phyloP scores from a whole-genome alignment of 176 grass and related monocot species.

The Hsuehochloa calcarea region DNA sequence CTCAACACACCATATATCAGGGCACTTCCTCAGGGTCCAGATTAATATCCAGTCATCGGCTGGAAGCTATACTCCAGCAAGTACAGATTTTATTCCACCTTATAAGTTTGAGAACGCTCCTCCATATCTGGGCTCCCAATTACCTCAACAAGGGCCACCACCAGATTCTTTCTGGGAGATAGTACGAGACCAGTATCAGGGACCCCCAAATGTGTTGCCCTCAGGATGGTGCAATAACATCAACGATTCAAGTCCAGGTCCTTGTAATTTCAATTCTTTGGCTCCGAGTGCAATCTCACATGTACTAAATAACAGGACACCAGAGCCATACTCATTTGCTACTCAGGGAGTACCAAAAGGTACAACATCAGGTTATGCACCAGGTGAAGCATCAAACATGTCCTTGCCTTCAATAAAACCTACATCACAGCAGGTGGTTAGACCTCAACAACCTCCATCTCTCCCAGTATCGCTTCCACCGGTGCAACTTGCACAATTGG shows the following conservation, averaged over 20 bases:
- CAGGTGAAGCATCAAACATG: slow-evolving; percentile 43
- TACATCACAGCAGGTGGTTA: slow-evolving; percentile 32
- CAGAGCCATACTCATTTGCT: slow-evolving; percentile 22
- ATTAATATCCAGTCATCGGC: slow-evolving; percentile 44
- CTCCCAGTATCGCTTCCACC: slow-evolving; percentile 54
- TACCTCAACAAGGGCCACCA: slow-evolving; percentile 35
- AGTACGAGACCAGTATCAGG: slow-evolving; percentile 38
- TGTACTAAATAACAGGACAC: slow-evolving; percentile 21
- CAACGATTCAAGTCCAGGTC: slow-evolving; percentile 33
- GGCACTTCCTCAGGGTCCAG: slow-evolving; percentile 42
- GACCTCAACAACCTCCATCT: slow-evolving; percentile 38
- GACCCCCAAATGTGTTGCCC: slow-evolving; percentile 22
- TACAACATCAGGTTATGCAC: slow-evolving; percentile 34
- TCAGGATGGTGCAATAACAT: slow-evolving; percentile 41
- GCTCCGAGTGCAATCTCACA: slow-evolving; percentile 22
- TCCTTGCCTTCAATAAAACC: slow-evolving; percentile 29
- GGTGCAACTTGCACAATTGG: slow-evolving; percentile 61
- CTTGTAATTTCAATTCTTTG: slow-evolving; percentile 32
- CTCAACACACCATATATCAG: slow-evolving; percentile 41
- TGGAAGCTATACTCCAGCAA: slow-evolving; percentile 30
- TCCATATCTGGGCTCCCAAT: slow-evolving; percentile 37
- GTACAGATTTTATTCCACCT: slow-evolving; percentile 29
- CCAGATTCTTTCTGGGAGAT: slow-evolving; percentile 28
- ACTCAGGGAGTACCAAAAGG: slow-evolving; percentile 32
- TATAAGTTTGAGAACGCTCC: slow-evolving; percentile 41